Evolutionary conservation across 805 yeast species (phyloP), one percentile per base, ranked within the genome.

Genomic region (Suhomyces xylopsoci): DNA sequence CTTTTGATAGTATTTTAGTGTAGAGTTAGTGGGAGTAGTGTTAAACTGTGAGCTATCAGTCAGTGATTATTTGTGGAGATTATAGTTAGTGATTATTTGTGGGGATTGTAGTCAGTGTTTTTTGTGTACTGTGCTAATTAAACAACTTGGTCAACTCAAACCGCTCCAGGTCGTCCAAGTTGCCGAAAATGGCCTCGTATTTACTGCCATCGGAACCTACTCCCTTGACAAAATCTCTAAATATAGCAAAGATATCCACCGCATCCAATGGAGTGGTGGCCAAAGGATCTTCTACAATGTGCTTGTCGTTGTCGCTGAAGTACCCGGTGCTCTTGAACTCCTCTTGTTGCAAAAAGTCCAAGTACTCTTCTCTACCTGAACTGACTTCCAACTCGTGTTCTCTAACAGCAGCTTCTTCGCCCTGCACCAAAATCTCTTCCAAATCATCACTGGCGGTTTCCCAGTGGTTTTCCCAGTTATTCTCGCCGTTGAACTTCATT

Each of bases 251-350:
- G 2, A 88, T 84, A 64, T 93, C 87, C 47, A 92, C 71, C 40
- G 76, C 72, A 64, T 93, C 97, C 48, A 94, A 77, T 2, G 96
- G 85, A 0, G 92, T 86, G 30, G 62, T 55, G 4, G 67, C 66
- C 51, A 65, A 56, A 1, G 66, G 66, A 45, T 65, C 68, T 46
- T 65, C 69, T 10, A 49, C 48, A 6, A 61, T 51, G 9, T 51
- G 53, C 26, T 59, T 64, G 4, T 56, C 55, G 10, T 56, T 59
- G 15, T 54, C 58, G 20, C 50, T 53, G 38, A 48, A 57, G 44
- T 51, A 67, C 1, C 74, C 76, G 3, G 69, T 60, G 17, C 68
- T 62, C 43, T 68, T 66, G 24, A 64, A 72, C 8, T 78, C 69
- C 54, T 81, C 81, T 22, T 70, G 65, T 15, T 74, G 72, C 52